Base-by-base conservation (phyloP, 257 asterid species). In the Solanum ossicruentum region DNA sequence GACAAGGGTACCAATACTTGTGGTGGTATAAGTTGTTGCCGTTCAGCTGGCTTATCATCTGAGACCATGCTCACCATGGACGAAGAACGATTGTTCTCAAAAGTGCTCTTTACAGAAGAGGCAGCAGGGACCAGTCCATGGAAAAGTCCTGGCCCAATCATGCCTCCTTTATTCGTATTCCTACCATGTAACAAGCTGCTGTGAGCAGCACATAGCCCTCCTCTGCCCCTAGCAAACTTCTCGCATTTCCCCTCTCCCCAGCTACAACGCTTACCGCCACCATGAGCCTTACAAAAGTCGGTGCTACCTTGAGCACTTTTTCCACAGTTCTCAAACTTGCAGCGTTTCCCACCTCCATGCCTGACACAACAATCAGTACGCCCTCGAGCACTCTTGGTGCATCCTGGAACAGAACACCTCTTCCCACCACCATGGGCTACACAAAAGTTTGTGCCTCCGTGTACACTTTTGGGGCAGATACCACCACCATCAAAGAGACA, bases 281-380 rank as follows among this genome's bases (percentile, higher is more conserved):
- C 99, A 7, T 95, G 99, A 4, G 99, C 98, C 86, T 95, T 95
- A 91, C 99, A 95, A 83, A 93, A 93, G 72, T 95, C 98, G 0
- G 99, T 95, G 89, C 98, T 93, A 4, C 99, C 99, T 86, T 95
- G 99, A 43, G 99, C 99, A 49, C 98, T 94, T 91, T 94, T 95
- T 80, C 91, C 98, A 39, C 99, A 95, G 86, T 91, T 91, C n/a
- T 93, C 98, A 55, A 92, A 56, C 86, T 83, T 94, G 58, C 99
- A 95, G 20, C 99, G 91, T 60, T 93, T 95, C 23, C 99, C 99
- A 47, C 98, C 99, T 12, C 99, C 99, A 13, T 95, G 99, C 75
- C 89, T 90, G 16, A 94, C 99, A 32, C 99, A 95, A 67, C 93
- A 93, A 78, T 93, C 98, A 1, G 98, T 95, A 80, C 94, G 92